Conservation (phyloP, 352 stramenopile genomes). For the Pythium myriotylum region DNA sequence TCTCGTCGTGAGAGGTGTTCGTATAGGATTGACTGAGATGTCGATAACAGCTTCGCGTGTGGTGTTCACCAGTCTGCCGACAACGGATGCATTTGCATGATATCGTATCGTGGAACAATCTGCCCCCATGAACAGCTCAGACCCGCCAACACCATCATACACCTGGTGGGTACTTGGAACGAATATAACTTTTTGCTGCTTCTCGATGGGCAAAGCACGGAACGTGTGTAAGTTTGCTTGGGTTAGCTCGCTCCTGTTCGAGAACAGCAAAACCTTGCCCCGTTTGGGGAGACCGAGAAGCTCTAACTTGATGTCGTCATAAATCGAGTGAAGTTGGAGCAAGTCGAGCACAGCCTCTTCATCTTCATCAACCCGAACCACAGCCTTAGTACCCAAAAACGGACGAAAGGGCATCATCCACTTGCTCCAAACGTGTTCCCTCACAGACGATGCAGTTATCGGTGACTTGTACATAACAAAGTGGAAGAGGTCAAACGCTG, state of each 20-base stretch:
- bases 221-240: conserved; percentile 44
- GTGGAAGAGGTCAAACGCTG: conserved; percentile 73
- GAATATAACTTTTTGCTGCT: conserved; percentile 60
- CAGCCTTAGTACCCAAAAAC: conserved; percentile 38
- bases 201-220: conserved; percentile 40
- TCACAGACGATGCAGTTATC: not conserved
- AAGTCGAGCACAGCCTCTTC: conserved; percentile 49
- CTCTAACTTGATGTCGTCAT: conserved; percentile 58
- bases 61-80: conserved; percentile 33
- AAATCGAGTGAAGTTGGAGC: conserved; percentile 61
- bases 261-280: conserved; percentile 54
- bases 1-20: too few species aligned
- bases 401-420: conserved; percentile 45
- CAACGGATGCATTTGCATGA: conserved; percentile 36
- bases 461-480: conserved; percentile 59
- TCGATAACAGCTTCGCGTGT: conserved; percentile 30
- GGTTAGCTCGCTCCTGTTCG: conserved; percentile 47
- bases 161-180: conserved; percentile 42
- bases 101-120: conserved; percentile 23
- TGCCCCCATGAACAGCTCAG: not conserved
- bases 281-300: conserved; percentile 46
- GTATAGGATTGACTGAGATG: not conserved
- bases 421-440: conserved; percentile 22
- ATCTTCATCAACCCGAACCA: conserved; percentile 47
- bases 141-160: conserved; percentile 44